Base-by-base conservation (phyloP, 1,284 basidiomycete species). In the Puccinia horiana region DNA sequence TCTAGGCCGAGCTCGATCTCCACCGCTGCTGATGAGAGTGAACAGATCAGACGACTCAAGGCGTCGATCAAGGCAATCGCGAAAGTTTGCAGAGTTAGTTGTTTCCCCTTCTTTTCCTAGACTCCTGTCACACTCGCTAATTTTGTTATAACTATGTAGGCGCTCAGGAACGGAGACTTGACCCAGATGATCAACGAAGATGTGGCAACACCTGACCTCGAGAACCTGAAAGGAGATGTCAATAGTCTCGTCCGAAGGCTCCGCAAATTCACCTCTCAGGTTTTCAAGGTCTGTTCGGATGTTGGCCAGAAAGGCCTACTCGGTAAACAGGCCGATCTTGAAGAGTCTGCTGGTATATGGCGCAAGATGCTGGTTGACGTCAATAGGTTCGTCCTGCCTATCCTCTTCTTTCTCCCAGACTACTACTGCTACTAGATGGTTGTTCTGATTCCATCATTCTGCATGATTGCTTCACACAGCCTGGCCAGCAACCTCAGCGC, bases 311-410 rank as follows among this genome's bases (percentile, higher is more conserved):
- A 81, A 65, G 80, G 80, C 4, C 61, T 81, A 12, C 63, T 81
- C 23, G 80, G 80, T 14, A 81, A 74, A 54, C 80, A 81, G 52
- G 80, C 80, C 23, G 80, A 81, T 14, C 37, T 81, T 5, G 80
- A 81, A 49, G 80, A 81, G 42, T 81, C 80, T 20, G 56, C 80
- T 12, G 80, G 80, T 5, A 81, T 81, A 20, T 81, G 80, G 80
- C n/a, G 80, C 9, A 81, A 81, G 63, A 81, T 81, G 80, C 47
- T 81, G 42, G 80, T 81, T 9, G 80, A 81, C 61, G 80, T 81
- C 14, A 81, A 81, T 29, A 81, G 78, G 78, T 81, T 23, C 42
- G 37, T 42, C 42, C 16, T 32, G 42, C 26, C 58, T 44, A 29
- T 35, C 20, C 40, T 70, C 47, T 26, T 77, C 12, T 65, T n/a